These are phyloP conservation scores for Sporothrix protearum DNA, from an alignment of 2,329 filamentous ascomycete species.

Conservation along the genomic window DNA sequence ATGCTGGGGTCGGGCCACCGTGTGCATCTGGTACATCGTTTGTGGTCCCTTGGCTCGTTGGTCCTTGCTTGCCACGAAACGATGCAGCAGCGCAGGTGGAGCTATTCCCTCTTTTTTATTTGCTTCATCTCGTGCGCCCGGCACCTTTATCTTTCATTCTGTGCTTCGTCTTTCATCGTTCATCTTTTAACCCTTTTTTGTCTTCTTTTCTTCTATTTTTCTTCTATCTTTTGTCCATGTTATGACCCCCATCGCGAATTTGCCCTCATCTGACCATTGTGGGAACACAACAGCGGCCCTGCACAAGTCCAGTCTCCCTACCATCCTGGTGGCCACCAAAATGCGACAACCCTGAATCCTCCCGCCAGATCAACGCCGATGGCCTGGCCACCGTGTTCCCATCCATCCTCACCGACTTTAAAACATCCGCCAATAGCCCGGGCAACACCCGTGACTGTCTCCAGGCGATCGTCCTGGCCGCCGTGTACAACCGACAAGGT, in stretches of 20 bases:
- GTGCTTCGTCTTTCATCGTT: neutral
- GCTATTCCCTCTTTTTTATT: neutral
- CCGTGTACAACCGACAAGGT: constrained; percentile 68
- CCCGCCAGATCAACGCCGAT: constrained; percentile 67
- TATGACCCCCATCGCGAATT: too few relatives aligned
- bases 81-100: constrained; percentile 10
- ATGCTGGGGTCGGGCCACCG: neutral
- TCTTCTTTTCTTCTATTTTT: constrained; percentile 16
- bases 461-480: constrained; percentile 67
- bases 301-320: constrained; percentile 67
- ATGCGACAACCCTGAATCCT: constrained; percentile 71
- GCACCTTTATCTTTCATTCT: neutral
- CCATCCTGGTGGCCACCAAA: constrained; percentile 86
- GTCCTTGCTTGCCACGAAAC: neutral
- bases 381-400: constrained; percentile 62
- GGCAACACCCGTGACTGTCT: constrained; percentile 74
- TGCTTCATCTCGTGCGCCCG: neutral
- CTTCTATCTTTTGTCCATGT: too few relatives aligned
- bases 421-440: constrained; percentile 65
- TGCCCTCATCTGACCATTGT: neutral
- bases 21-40: neutral
- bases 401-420: constrained; percentile 67
- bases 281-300: constrained; percentile 59
- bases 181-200: neutral
- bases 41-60: neutral